Conservation (phyloP, 345 rosid genomes). For the Salix viminalis region DNA sequence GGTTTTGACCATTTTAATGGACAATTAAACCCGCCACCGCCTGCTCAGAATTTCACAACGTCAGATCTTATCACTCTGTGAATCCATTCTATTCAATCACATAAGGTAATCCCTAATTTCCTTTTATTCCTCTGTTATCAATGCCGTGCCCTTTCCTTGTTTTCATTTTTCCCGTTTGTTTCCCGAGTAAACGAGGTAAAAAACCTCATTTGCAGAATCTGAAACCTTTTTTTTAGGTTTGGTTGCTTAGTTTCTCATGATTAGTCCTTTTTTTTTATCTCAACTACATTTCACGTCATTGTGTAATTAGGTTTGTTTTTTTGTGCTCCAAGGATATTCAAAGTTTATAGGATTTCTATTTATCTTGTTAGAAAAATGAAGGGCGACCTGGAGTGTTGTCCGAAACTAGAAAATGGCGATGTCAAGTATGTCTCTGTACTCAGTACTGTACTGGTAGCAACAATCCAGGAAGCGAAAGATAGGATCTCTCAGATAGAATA, state of each 20-base stretch:
- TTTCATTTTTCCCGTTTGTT: not conserved
- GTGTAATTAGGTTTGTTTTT: not conserved
- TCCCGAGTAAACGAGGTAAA: not conserved
- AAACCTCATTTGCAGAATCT: not conserved
- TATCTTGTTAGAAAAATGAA: not conserved
- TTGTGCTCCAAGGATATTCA: not conserved
- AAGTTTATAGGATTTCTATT: not conserved
- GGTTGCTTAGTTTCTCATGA: not conserved
- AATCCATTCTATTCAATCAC: not conserved
- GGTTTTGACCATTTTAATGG: not conserved
- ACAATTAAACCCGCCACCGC: not conserved
- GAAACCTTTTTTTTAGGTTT: not conserved
- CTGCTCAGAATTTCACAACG: not conserved
- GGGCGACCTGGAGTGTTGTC: not conserved
- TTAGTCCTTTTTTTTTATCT: not conserved
- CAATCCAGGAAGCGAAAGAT: constrained; percentile 88
- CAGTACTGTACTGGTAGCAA: constrained; percentile 72
- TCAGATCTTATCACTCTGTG: not conserved
- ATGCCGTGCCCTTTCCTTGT: not conserved
- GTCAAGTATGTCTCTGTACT: constrained; percentile 53
- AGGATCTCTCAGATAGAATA: constrained; percentile 87
- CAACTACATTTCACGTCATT: not conserved
- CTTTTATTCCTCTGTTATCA: not conserved
- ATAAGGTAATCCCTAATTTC: not conserved
- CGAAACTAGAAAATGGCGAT: constrained; percentile 38